Conservation (phyloP, 441 rosid species). For the Codiaeum variegatum region DNA sequence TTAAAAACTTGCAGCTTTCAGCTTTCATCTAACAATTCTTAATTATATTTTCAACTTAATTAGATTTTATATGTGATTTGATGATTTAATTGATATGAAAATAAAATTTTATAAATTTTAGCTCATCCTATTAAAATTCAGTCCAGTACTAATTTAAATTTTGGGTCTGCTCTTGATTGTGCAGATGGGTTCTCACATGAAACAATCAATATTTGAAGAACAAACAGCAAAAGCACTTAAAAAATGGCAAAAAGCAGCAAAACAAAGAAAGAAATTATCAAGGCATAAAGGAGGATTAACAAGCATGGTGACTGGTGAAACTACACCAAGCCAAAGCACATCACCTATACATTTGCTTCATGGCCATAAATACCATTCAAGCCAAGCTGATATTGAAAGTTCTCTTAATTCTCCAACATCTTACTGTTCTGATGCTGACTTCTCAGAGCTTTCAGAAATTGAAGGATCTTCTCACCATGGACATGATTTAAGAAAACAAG, state of each 20-base stretch:
- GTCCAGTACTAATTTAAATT: too few relatives aligned
- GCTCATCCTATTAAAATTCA: too few relatives aligned
- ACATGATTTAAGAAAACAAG: constrained; percentile 4
- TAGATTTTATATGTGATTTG: too few relatives aligned
- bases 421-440: constrained; percentile 30
- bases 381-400: constrained; percentile 25
- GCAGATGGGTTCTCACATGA: constrained; percentile 76
- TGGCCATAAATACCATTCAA: constrained; percentile 22
- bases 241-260: constrained; percentile 55
- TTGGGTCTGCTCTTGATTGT: too few relatives aligned
- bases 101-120: too few relatives aligned
- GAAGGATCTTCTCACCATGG: constrained; percentile 22
- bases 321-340: constrained; percentile 37
- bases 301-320: constrained; percentile 33
- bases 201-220: constrained; percentile 57
- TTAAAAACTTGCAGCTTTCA: too few relatives aligned
- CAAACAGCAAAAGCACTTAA: constrained; percentile 56
- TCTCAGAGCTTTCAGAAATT: constrained; percentile 24
- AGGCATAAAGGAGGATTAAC: constrained; percentile 21
- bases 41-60: too few relatives aligned
- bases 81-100: too few relatives aligned
- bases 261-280: constrained; percentile 31
- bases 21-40: too few relatives aligned
- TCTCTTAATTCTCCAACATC: constrained; percentile 28
- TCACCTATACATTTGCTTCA: constrained; percentile 52